phyloP scores from a whole-genome alignment of 2,329 filamentous ascomycete genomes.

The Zasmidium cellare region DNA sequence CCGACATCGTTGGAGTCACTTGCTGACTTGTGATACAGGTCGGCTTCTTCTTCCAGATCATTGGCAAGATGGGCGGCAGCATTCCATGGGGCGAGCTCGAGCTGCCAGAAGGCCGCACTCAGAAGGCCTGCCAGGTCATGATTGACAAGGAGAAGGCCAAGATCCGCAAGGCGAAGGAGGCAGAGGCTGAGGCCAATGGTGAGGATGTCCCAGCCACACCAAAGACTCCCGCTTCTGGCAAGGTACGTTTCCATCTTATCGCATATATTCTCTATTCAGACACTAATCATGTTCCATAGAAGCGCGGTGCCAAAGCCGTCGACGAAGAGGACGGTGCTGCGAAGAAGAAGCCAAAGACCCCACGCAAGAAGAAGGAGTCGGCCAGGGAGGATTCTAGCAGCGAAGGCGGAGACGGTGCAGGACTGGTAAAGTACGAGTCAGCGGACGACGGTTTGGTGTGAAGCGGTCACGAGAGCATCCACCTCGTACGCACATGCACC shows the following conservation, averaged over 20 bases:
- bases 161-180: conserved; percentile 23
- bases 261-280: background rate
- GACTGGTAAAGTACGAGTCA: conserved; percentile 9
- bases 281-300: conserved; percentile 18
- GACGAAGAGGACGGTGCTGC: conserved; percentile 18
- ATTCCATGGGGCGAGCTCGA: conserved; percentile 32
- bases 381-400: conserved; percentile 13
- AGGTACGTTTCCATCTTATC: conserved; percentile 11
- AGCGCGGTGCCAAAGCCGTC: conserved; percentile 21
- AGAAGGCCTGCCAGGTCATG: conserved; percentile 32
- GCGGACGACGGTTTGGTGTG: conserved; percentile 8
- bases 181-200: conserved; percentile 12
- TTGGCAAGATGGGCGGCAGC: conserved; percentile 23
- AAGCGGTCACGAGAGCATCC: background rate
- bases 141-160: conserved; percentile 34
- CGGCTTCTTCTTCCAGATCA: conserved; percentile 31
- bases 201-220: conserved; percentile 10
- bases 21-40: conserved; percentile 15
- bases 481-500: background rate
- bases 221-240: conserved; percentile 14
- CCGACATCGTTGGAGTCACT: background rate
- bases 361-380: conserved; percentile 19
- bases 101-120: conserved; percentile 33
- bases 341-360: conserved; percentile 20
- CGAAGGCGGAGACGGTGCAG: conserved; percentile 12